These are phyloP conservation scores for Globisporangium orthogonon DNA, from an alignment of 352 stramenopile species.

Conservation along the genomic window DNA sequence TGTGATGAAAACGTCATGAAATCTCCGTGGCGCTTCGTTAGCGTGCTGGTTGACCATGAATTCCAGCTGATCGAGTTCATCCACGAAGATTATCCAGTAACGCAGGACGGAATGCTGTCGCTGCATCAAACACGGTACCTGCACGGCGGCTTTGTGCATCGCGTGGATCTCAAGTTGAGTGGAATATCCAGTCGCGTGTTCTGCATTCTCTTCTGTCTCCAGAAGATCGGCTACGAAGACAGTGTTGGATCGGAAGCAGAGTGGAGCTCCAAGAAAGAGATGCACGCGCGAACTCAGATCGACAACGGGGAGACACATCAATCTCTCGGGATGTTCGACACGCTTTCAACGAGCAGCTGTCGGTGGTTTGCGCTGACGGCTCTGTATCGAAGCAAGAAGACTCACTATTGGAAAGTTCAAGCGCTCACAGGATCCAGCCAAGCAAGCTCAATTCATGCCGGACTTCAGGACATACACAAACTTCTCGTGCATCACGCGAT, in stretches of 20 bases:
- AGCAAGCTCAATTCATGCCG: slow-evolving; percentile 39
- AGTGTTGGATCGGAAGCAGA: not conserved
- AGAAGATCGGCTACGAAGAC: slow-evolving; percentile 13
- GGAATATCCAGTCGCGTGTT: slow-evolving; percentile 34
- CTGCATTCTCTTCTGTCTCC: slow-evolving; percentile 47
- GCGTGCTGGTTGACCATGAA: slow-evolving; percentile 49
- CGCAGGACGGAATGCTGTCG: slow-evolving; percentile 19
- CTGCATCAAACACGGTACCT: slow-evolving; percentile 41
- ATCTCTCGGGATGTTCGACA: slow-evolving; percentile 40
- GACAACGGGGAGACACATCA: slow-evolving; percentile 49
- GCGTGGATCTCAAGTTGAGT: slow-evolving; percentile 30
- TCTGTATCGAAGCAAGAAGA: slow-evolving; percentile 46
- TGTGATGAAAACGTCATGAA: slow-evolving; percentile 11
- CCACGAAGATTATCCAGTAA: slow-evolving; percentile 36
- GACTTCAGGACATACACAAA: slow-evolving; percentile 45
- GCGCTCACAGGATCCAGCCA: slow-evolving; percentile 30
- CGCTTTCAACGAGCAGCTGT: slow-evolving; percentile 17
- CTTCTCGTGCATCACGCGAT: slow-evolving; percentile 40
- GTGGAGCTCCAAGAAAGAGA: slow-evolving; percentile 1
- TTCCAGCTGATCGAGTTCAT: slow-evolving; percentile 60
- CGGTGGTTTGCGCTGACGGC: slow-evolving; percentile 47
- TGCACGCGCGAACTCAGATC: slow-evolving; percentile 25
- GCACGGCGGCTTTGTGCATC: slow-evolving; percentile 44
- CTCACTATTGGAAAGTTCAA: slow-evolving; percentile 41
- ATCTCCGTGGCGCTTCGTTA: slow-evolving; percentile 48